These are phyloP conservation scores for Heliamphora pulchella DNA, from an alignment of 179 eudicot species.

Conservation along the genomic window DNA sequence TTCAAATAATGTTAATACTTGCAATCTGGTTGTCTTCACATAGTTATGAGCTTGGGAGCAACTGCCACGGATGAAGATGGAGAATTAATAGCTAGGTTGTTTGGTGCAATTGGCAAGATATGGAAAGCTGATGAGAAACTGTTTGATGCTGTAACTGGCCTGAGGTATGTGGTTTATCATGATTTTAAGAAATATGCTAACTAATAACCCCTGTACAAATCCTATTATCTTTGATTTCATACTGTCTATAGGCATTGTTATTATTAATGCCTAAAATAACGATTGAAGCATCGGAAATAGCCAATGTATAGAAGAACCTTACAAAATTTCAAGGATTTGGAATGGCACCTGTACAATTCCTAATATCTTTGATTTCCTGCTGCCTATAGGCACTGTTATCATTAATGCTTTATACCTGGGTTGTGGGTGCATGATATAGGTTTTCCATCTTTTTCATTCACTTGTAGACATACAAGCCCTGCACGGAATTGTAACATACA, in stretches of 20 bases:
- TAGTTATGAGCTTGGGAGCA: constrained; percentile 73
- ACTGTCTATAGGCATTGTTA: background rate
- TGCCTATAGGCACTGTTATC: background rate
- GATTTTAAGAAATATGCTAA: background rate
- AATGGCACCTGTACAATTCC: background rate
- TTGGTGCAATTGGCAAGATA: constrained; percentile 88
- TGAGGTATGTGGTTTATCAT: constrained; percentile 48
- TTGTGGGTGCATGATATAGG: background rate
- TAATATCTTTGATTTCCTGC: background rate
- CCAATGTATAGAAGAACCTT: no score
- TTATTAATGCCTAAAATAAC: background rate
- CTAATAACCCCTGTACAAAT: background rate
- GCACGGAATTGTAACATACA: background rate
- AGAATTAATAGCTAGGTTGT: constrained; percentile 46
- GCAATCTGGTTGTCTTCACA: constrained; percentile 13
- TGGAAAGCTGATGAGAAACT: constrained; percentile 87
- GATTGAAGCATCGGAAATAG: no score
- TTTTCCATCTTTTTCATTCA: background rate
- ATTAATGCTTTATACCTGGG: background rate
- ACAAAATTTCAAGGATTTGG: no score
- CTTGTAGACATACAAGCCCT: background rate
- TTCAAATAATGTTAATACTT: background rate
- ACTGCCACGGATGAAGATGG: constrained; percentile 76
- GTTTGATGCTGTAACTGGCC: constrained; percentile 88
- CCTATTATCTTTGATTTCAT: background rate